Evolutionary conservation across 2,329 filamentous ascomycete species (phyloP).

Genomic region (Colletotrichum plurivorum): DNA sequence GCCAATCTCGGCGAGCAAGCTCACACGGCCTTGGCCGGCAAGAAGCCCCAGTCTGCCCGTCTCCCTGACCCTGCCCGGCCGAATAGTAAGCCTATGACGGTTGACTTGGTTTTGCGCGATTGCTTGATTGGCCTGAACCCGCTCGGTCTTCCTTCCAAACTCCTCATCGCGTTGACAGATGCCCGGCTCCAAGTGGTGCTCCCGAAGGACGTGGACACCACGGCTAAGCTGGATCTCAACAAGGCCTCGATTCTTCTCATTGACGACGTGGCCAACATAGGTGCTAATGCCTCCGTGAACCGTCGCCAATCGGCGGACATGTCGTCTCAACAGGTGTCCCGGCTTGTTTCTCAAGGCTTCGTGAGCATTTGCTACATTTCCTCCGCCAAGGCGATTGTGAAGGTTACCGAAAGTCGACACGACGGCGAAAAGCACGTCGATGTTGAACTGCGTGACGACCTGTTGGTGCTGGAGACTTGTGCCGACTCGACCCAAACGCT

Average conservation of each 20-base stretch:
- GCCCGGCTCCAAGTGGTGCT: conserved; percentile 79
- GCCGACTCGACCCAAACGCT: conserved; percentile 97
- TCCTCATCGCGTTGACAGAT: conserved; percentile 84
- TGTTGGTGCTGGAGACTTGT: conserved; percentile 93
- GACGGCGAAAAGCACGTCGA: conserved; percentile 78
- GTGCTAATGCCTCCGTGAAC: conserved; percentile 29
- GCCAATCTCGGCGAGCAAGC: conserved; percentile 79
- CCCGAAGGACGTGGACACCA: conserved; percentile 75
- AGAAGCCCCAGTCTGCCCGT: conserved; percentile 20
- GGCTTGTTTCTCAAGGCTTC: conserved; percentile 78
- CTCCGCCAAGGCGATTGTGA: conserved; percentile 78
- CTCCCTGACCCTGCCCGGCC: conserved; percentile 41
- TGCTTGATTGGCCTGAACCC: conserved; percentile 90
- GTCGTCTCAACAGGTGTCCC: conserved; percentile 66
- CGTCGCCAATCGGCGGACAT: conserved; percentile 51
- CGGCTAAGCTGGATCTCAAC: conserved; percentile 76
- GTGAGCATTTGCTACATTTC: conserved; percentile 91
- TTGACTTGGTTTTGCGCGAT: conserved; percentile 84
- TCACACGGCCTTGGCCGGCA: conserved; percentile 60
- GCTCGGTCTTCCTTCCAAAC: conserved; percentile 79
- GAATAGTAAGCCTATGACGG: conserved; percentile 69
- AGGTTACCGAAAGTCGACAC: conserved; percentile 68
- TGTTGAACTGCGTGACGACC: conserved; percentile 85
- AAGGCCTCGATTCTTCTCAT: conserved; percentile 89
- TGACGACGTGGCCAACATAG: conserved; percentile 72